phyloP scores from a whole-genome alignment of 108 stramenopile species.

The Nitzschia palea region DNA sequence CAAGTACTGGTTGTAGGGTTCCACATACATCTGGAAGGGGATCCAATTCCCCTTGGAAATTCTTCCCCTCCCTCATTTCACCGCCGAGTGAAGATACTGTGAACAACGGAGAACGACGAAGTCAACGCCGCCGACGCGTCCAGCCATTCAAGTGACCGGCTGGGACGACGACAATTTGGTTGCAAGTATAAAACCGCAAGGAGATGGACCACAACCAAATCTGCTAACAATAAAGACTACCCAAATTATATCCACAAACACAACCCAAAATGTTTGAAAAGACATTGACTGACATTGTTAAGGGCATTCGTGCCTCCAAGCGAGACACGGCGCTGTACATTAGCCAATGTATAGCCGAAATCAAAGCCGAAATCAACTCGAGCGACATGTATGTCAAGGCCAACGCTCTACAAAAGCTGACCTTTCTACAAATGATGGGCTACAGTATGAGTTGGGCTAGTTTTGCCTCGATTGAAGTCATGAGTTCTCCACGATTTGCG shows the following conservation, averaged over 20 bases:
- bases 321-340: conserved; percentile 94
- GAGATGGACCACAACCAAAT: no score
- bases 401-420: conserved; percentile 96
- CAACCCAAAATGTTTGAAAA: conserved; percentile 90
- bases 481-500: conserved; percentile 93
- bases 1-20: no score
- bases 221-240: no score
- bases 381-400: conserved; percentile 91
- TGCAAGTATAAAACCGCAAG: neutral
- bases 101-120: neutral
- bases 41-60: no score
- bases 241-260: no score
- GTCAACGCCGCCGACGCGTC: neutral
- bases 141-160: no score
- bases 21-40: no score
- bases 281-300: conserved; percentile 92
- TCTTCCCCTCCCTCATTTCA: neutral
- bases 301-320: conserved; percentile 97
- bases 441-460: conserved; percentile 97
- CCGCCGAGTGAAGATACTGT: neutral
- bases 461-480: conserved; percentile 94
- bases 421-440: conserved; percentile 98
- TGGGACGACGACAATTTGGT: no score
- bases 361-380: conserved; percentile 92
- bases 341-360: conserved; percentile 92